Conservation (phyloP, 257 asterid genomes). For the Perilla frutescens region DNA sequence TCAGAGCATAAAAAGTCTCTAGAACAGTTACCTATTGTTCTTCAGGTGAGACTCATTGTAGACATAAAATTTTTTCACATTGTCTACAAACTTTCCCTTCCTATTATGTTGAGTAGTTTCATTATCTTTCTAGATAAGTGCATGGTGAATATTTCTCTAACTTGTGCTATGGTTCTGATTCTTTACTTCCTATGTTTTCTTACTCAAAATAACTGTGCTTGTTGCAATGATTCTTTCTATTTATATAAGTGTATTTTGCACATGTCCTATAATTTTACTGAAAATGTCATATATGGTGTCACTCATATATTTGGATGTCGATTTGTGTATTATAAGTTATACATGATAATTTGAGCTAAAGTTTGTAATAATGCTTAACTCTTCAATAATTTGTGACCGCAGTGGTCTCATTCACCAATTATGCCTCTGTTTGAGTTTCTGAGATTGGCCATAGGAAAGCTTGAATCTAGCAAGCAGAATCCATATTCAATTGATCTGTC, state of each 20-base stretch:
- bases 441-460: conserved; percentile 65
- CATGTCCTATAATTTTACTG: too few relatives aligned
- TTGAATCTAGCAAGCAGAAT: conserved; percentile 42
- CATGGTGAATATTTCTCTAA: neutral
- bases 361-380: too few relatives aligned
- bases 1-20: conserved; percentile 93
- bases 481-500: conserved; percentile 34
- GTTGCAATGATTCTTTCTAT: too few relatives aligned
- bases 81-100: neutral
- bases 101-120: neutral
- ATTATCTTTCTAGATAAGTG: neutral
- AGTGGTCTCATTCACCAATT: conserved; percentile 25
- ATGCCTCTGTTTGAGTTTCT: conserved; percentile 82
- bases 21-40: conserved; percentile 96
- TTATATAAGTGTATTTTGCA: too few relatives aligned
- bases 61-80: neutral
- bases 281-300: too few relatives aligned
- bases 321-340: too few relatives aligned
- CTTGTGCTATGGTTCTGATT: too few relatives aligned
- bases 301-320: too few relatives aligned
- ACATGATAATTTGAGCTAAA: too few relatives aligned
- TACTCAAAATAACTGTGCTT: too few relatives aligned
- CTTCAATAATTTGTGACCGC: conserved; percentile 10
- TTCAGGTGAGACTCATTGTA: conserved; percentile 65
- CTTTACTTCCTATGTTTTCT: too few relatives aligned